These are phyloP conservation scores for Lithohypha guttulata DNA, from an alignment of 2,329 filamentous ascomycete genomes.

Conservation along the genomic window DNA sequence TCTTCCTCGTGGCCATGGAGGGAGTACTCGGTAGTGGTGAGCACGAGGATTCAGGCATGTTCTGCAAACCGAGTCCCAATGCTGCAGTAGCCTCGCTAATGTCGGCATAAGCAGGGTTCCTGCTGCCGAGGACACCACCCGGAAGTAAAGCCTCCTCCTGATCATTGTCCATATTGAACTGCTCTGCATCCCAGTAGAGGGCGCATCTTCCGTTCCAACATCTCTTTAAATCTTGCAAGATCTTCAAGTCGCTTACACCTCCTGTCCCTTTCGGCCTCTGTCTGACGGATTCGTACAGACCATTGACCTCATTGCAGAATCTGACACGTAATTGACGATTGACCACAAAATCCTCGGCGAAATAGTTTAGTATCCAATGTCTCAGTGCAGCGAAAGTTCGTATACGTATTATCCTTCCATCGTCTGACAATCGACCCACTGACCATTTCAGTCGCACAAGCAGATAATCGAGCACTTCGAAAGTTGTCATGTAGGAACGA, in stretches of 20 bases:
- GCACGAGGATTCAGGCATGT: background rate
- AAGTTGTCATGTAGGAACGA: constrained; percentile 68
- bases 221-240: constrained; percentile 87
- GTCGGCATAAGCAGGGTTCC: constrained; percentile 10
- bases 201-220: constrained; percentile 91
- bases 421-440: constrained; percentile 65
- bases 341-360: constrained; percentile 81
- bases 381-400: constrained; percentile 88
- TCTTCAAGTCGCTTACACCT: constrained; percentile 62
- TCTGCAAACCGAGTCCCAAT: constrained; percentile 3
- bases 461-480: constrained; percentile 70
- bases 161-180: constrained; percentile 51
- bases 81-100: constrained; percentile 8
- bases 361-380: constrained; percentile 98
- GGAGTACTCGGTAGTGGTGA: constrained; percentile 1
- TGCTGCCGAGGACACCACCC: constrained; percentile 53
- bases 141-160: constrained; percentile 60
- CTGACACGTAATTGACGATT: constrained; percentile 61
- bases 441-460: constrained; percentile 82
- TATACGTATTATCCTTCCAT: constrained; percentile 87
- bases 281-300: constrained; percentile 43
- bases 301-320: constrained; percentile 74
- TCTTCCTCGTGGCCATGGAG: constrained; percentile 8
- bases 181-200: constrained; percentile 72
- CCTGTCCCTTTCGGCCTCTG: constrained; percentile 35